phyloP scores from a whole-genome alignment of 352 stramenopile species.

The Blastocystis sp. region DNA sequence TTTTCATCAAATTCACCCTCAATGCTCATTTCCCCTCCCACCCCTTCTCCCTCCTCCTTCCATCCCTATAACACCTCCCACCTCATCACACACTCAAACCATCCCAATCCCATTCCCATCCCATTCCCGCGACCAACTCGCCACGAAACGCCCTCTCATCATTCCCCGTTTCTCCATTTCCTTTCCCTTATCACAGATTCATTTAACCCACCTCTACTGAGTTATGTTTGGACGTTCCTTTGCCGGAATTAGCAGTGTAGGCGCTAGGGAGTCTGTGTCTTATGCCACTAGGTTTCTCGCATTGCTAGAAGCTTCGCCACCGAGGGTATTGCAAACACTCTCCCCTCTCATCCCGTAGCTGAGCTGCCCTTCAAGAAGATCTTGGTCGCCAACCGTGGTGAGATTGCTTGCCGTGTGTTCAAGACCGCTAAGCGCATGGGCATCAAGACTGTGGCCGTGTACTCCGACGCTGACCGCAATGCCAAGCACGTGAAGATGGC shows the following conservation, averaged over 20 bases:
- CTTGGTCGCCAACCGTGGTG: too few relatives aligned
- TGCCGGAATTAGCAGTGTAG: slow-evolving; percentile 30
- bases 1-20: neutral
- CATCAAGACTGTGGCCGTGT: too few relatives aligned
- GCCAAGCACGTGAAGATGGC: too few relatives aligned
- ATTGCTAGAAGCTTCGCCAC: too few relatives aligned
- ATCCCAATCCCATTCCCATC: neutral
- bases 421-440: too few relatives aligned
- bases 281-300: too few relatives aligned
- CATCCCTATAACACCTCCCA: too few relatives aligned
- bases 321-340: too few relatives aligned
- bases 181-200: neutral
- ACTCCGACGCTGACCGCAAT: too few relatives aligned
- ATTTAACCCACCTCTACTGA: neutral
- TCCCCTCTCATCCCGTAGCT: slow-evolving; percentile 81
- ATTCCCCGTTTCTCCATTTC: slow-evolving; percentile 1
- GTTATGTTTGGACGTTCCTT: slow-evolving; percentile 62
- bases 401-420: too few relatives aligned
- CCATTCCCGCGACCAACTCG: neutral
- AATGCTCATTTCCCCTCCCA: neutral
- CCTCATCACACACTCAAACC: neutral
- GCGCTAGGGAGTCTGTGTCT: neutral
- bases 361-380: slow-evolving; percentile 74
- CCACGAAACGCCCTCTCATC: too few relatives aligned
- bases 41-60: neutral